Evolutionary conservation across 108 stramenopile genomes (phyloP).

Genomic region (Fragilaria radians): DNA sequence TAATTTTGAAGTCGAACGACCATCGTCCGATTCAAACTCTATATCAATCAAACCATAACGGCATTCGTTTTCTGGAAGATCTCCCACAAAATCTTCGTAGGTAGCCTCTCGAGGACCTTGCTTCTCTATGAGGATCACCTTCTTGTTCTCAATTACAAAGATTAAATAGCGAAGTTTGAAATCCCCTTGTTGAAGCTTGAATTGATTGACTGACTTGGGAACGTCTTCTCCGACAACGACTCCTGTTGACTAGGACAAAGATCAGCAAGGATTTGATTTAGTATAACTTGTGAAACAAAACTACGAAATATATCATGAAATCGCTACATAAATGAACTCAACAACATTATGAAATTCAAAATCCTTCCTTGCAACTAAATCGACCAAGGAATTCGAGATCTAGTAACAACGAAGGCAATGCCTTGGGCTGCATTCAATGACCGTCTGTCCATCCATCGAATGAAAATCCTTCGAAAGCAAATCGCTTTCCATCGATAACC

Average conservation of each 20-base stretch:
- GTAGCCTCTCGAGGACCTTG: conserved; percentile 46
- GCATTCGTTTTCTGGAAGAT: conserved; percentile 82
- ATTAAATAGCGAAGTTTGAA: conserved; percentile 77
- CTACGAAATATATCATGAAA: too few species aligned
- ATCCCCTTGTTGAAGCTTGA: conserved; percentile 74
- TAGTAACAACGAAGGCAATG: too few species aligned
- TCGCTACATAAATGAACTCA: too few species aligned
- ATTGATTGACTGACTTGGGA: conserved; percentile 53
- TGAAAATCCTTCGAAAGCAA: too few species aligned
- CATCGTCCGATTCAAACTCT: conserved; percentile 82
- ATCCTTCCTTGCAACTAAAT: too few species aligned
- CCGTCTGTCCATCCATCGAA: too few species aligned
- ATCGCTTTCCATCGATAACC: too few species aligned
- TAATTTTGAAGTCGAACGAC: conserved; percentile 88
- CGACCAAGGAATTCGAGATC: too few species aligned
- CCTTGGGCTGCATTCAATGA: too few species aligned
- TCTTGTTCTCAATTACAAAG: conserved; percentile 79
- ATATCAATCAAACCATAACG: conserved; percentile 91
- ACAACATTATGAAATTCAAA: too few species aligned
- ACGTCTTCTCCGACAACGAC: conserved; percentile 73
- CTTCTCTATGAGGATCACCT: conserved; percentile 72
- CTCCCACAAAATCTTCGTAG: conserved; percentile 76
- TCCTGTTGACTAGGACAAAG: conserved; percentile 66
- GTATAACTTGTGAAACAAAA: too few species aligned
- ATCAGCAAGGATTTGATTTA: too few species aligned